Evolutionary conservation across 768 basidiomycete genomes (phyloP).

Genomic region (Dacryopinax spathularia): DNA sequence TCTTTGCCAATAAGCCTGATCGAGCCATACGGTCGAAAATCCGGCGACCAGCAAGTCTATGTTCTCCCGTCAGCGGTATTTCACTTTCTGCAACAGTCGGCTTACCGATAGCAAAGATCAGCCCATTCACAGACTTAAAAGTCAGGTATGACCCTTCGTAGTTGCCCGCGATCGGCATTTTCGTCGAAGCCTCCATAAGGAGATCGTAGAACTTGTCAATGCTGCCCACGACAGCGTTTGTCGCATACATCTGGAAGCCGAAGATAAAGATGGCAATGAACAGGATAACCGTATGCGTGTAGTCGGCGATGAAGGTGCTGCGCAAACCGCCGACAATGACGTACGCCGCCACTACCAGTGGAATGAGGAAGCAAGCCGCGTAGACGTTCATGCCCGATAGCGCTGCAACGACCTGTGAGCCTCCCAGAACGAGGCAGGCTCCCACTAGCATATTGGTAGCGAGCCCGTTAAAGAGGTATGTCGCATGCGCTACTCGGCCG

Average conservation of each 20-base stretch:
- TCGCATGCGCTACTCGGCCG: constrained; percentile 33
- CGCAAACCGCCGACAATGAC: constrained; percentile 26
- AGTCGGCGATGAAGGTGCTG: constrained; percentile 24
- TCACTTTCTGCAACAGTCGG: neutral
- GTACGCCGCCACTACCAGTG: constrained; percentile 32
- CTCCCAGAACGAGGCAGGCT: constrained; percentile 37
- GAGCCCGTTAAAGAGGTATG: constrained; percentile 41
- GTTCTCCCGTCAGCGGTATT: neutral
- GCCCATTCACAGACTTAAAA: constrained; percentile 34
- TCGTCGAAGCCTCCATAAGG: constrained; percentile 31
- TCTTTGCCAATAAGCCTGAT: constrained; percentile 40
- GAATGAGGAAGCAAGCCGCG: constrained; percentile 34
- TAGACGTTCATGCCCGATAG: constrained; percentile 34
- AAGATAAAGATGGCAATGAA: constrained; percentile 30
- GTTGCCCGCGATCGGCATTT: constrained; percentile 38
- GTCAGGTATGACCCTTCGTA: constrained; percentile 40
- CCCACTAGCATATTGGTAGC: constrained; percentile 39
- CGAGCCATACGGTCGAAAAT: constrained; percentile 9
- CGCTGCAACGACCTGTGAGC: constrained; percentile 33
- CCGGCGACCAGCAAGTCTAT: constrained; percentile 11
- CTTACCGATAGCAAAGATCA: constrained; percentile 24
- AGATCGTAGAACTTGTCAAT: constrained; percentile 33
- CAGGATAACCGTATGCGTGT: constrained; percentile 32
- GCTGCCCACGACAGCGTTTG: constrained; percentile 29
- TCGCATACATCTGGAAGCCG: constrained; percentile 22